Evolutionary conservation across 2,329 filamentous ascomycete species (phyloP), one percentile per base, ranked within the genome.

Genomic region (Akanthomyces lecanii): DNA sequence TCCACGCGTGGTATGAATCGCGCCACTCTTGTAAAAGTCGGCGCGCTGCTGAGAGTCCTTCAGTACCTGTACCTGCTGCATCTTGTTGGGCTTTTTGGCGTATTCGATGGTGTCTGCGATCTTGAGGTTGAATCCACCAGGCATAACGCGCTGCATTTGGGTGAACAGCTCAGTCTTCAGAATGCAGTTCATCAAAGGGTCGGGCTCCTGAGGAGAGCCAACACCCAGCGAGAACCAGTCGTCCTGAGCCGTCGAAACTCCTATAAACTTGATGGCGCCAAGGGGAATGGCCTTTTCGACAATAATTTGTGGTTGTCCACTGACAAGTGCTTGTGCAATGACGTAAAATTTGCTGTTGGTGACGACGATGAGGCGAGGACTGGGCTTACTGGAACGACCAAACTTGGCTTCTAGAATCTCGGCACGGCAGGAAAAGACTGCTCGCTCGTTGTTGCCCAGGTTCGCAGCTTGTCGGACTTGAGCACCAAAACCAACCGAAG

Each of bases 91-190:
- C 77, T 99, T 99, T 83, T 98, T 99, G 72, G 94, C 93, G 76
- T 97, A 99, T 73, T 97, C 91, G 69, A 99, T 93, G 64, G 82
- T 83, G 33, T 95, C 89, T n/a, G 81, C 86, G 66, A 98, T 89
- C 76, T 90, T 92, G 54, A 99, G 78, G 72, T 88, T 92, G 72
- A 96, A 85, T 11, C 90, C 88, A 10, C 90, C 91, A 3, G 90
- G 88, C 76, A 96, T 90, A 59, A 87, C 86, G 57, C 86, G 87
- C 72, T 89, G 87, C 78, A 99, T 87, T 66, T 97, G 93, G 0
- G 94, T 96, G 72, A 98, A 96, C 76, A 99, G 88, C 72, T 99
- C 95, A 0, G 95, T 99, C 81, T 99, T 99, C 76, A 99, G 87
- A 23, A 97, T 80, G 72, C 95, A 99, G 77, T 89, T 96, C 71